A percentile compares a stretch with the other conserved stretches of the same genome.
Conservation (phyloP, 768 basidiomycete species). For the Mycena galericulata region DNA sequence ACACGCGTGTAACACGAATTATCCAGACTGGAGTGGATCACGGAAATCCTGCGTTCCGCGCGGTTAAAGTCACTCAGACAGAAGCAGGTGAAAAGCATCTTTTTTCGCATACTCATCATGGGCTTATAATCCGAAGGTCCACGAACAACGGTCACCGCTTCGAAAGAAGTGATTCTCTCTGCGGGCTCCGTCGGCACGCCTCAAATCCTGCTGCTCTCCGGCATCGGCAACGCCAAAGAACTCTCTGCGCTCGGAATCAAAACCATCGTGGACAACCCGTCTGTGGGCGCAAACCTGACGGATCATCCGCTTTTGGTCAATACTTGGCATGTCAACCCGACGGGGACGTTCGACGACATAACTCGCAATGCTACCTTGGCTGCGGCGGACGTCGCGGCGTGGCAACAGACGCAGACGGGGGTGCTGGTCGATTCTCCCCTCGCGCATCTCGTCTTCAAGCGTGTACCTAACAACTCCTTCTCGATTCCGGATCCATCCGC, state of each 20-base stretch:
- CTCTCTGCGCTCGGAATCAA: no score
- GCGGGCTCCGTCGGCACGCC: no score
- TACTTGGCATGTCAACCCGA: slow-evolving; percentile 26
- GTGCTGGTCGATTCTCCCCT: slow-evolving; percentile 38
- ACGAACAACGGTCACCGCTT: no score
- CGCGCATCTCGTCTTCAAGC: slow-evolving; percentile 41
- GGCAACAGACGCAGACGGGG: slow-evolving; percentile 38
- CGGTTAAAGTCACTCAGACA: not conserved
- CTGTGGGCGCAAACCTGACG: slow-evolving; percentile 38
- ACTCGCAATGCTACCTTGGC: slow-evolving; percentile 25
- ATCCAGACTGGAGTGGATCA: slow-evolving; percentile 29
- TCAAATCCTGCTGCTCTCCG: no score
- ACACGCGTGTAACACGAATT: slow-evolving; percentile 38
- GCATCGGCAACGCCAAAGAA: no score
- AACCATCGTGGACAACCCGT: slow-evolving; percentile 28
- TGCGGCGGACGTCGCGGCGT: slow-evolving; percentile 30
- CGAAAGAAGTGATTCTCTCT: no score
- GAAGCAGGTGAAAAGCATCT: slow-evolving; percentile 62
- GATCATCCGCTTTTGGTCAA: slow-evolving; percentile 35
- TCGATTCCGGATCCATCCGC: no score
- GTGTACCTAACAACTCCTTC: slow-evolving; percentile 38
- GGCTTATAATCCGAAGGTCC: no score
- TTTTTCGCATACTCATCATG: not conserved
- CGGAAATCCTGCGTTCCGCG: not conserved
- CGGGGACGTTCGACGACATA: slow-evolving; percentile 32